phyloP scores from a whole-genome alignment of 495 filamentous ascomycete species.

The Neohortaea acidophila region DNA sequence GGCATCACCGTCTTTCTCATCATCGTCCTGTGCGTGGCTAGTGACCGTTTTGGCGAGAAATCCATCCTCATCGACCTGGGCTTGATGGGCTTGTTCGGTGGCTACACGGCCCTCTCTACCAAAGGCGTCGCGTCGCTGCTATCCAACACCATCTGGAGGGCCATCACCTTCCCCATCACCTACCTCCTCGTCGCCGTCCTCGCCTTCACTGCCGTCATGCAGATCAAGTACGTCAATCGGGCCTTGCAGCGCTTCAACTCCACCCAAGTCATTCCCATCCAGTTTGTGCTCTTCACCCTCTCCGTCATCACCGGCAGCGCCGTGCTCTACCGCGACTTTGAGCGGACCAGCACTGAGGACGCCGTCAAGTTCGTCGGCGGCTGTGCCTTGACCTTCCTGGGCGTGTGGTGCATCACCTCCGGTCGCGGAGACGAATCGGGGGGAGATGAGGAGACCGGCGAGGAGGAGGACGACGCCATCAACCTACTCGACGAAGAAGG shows the following conservation, averaged over 20 bases:
- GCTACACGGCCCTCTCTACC: slow-evolving; percentile 87
- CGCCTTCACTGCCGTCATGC: slow-evolving; percentile 72
- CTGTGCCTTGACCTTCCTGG: slow-evolving; percentile 78
- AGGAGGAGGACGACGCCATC: slow-evolving; percentile 34
- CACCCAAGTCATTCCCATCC: slow-evolving; percentile 90
- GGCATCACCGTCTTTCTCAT: slow-evolving; percentile 61
- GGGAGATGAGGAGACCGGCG: slow-evolving; percentile 37
- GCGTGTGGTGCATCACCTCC: slow-evolving; percentile 85
- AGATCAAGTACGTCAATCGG: slow-evolving; percentile 91
- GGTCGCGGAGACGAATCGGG: slow-evolving; percentile 37
- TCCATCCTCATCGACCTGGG: slow-evolving; percentile 90
- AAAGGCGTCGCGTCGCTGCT: slow-evolving; percentile 93
- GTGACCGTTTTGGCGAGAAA: slow-evolving; percentile 59
- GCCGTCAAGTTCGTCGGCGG: slow-evolving; percentile 76
- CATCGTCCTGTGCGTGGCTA: slow-evolving; percentile 59
- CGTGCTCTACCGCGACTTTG: slow-evolving; percentile 84
- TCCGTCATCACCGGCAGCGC: slow-evolving; percentile 91
- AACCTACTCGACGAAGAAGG: slow-evolving; percentile 24
- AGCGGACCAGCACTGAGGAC: slow-evolving; percentile 52
- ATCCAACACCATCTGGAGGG: slow-evolving; percentile 71
- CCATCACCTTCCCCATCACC: slow-evolving; percentile 78
- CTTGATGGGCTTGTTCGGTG: slow-evolving; percentile 87
- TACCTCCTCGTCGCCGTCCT: slow-evolving; percentile 69
- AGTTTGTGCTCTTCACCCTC: slow-evolving; percentile 92
- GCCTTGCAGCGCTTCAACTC: slow-evolving; percentile 90